These are phyloP conservation scores for Lithohypha guttulata DNA, from an alignment of 2,329 filamentous ascomycete species.

Conservation along the genomic window DNA sequence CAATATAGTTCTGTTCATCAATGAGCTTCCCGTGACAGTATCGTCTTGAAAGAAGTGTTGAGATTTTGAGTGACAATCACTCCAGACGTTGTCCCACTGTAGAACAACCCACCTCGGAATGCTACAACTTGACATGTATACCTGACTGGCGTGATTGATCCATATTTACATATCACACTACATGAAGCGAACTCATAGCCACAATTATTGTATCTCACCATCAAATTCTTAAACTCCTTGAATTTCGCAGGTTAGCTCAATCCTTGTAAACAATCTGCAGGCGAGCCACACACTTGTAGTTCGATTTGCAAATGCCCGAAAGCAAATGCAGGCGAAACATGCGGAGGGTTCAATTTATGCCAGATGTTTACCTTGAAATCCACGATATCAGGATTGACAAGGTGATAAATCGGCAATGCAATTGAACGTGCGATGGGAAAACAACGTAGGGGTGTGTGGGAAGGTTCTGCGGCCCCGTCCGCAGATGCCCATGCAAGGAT, in stretches of 20 bases:
- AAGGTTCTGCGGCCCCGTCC: slow-evolving; percentile 9
- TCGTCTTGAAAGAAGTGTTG: too few species aligned
- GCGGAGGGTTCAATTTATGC: slow-evolving; percentile 64
- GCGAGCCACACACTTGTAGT: slow-evolving; percentile 44
- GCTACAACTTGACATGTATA: too few species aligned
- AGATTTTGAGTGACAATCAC: too few species aligned
- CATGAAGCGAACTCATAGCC: too few species aligned
- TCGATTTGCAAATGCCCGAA: slow-evolving; percentile 17
- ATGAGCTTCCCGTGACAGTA: too few species aligned
- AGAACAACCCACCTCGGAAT: too few species aligned
- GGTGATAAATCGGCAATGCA: slow-evolving; percentile 73
- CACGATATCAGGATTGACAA: slow-evolving; percentile 51
- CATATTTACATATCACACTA: too few species aligned
- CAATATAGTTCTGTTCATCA: too few species aligned
- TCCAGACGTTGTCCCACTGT: too few species aligned
- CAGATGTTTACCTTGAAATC: slow-evolving; percentile 88
- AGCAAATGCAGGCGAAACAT: slow-evolving; percentile 30
- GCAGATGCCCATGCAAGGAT: slow-evolving; percentile 2
- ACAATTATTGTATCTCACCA: slow-evolving; percentile 58
- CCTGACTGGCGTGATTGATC: too few species aligned
- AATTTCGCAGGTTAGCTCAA: slow-evolving; percentile 27
- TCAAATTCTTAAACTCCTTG: slow-evolving; percentile 70
- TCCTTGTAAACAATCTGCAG: slow-evolving; percentile 69
- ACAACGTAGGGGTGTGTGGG: background rate
- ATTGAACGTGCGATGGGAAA: background rate